Percentiles rank a stretch among this genome's conserved stretches.
These are phyloP conservation scores for Panellus pusillus DNA, from an alignment of 768 basidiomycete genomes.

Conservation along the genomic window DNA sequence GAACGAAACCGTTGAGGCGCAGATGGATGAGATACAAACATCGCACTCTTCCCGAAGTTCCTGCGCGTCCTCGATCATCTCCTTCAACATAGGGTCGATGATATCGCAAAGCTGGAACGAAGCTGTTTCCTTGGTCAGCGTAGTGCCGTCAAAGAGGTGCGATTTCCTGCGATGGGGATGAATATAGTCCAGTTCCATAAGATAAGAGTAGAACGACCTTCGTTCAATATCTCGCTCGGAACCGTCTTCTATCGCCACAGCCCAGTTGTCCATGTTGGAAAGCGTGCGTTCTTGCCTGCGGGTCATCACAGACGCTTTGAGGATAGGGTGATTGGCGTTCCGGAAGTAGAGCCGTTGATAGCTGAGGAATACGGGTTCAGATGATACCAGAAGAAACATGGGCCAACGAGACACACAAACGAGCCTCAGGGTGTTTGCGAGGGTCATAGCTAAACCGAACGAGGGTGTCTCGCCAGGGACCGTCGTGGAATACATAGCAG, in stretches of 20 bases:
- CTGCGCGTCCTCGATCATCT: constrained; percentile 74
- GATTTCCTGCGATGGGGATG: constrained; percentile 45
- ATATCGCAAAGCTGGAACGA: constrained; percentile 96
- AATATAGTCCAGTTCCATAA: no score
- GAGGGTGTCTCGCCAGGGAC: constrained; percentile 90
- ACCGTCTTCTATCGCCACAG: constrained; percentile 35
- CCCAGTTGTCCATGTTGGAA: constrained; percentile 39
- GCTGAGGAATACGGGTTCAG: constrained; percentile 39
- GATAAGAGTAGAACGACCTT: constrained; percentile 32
- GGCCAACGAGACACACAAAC: constrained; percentile 60
- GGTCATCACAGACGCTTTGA: constrained; percentile 71
- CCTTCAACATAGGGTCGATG: constrained; percentile 76
- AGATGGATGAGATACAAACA: constrained; percentile 47
- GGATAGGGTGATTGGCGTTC: constrained; percentile 79
- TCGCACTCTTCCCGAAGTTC: constrained; percentile 72
- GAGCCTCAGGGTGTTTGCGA: constrained; percentile 64
- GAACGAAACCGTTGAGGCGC: neutral
- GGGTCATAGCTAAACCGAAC: constrained; percentile 91
- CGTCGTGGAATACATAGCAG: constrained; percentile 89
- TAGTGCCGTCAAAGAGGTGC: constrained; percentile 88
- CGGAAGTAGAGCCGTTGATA: constrained; percentile 93
- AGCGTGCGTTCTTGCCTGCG: constrained; percentile 60
- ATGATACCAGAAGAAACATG: neutral
- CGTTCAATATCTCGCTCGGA: constrained; percentile 41
- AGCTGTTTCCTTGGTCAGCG: constrained; percentile 79